A percentile compares a stretch with the other conserved stretches of the same genome.
Conservation (phyloP, 1,284 basidiomycete genomes). For the Entoloma clypeatum region DNA sequence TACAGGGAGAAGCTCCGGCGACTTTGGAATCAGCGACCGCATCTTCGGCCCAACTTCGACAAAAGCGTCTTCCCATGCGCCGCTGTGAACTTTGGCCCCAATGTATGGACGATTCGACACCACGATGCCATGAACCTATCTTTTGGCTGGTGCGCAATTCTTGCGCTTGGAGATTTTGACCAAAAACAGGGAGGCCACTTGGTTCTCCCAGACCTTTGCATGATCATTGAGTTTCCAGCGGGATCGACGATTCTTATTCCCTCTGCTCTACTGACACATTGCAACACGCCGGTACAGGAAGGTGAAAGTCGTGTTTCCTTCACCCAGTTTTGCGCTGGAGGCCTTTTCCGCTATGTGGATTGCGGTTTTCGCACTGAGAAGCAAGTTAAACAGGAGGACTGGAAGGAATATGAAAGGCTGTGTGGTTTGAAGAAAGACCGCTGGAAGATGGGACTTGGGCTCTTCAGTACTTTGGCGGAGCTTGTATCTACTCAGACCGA, state of each 20-base stretch:
- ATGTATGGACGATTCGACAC: too few relatives aligned
- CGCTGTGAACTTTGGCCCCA: too few relatives aligned
- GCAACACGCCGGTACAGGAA: not conserved
- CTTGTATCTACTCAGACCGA: too few relatives aligned
- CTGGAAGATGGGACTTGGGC: too few relatives aligned
- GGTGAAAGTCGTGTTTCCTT: slow-evolving; percentile 5
- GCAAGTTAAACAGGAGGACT: too few relatives aligned
- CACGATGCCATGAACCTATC: slow-evolving; percentile 3
- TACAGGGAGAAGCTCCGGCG: too few relatives aligned
- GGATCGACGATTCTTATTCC: slow-evolving; percentile 6
- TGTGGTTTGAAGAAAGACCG: too few relatives aligned
- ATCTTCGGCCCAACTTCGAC: too few relatives aligned
- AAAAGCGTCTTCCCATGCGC: too few relatives aligned
- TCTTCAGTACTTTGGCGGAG: too few relatives aligned
- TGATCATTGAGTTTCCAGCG: slow-evolving; percentile 6
- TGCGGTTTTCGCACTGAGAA: not conserved
- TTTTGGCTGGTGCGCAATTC: slow-evolving; percentile 3
- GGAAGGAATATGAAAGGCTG: too few relatives aligned
- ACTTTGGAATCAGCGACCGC: too few relatives aligned
- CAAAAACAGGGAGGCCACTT: slow-evolving; percentile 3
- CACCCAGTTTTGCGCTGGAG: slow-evolving; percentile 6
- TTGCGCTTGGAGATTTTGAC: slow-evolving; percentile 5
- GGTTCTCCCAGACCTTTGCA: slow-evolving; percentile 1
- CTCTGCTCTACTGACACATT: slow-evolving; percentile 1
- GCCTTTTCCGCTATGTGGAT: slow-evolving; percentile 8